Evolutionary conservation across 2,329 filamentous ascomycete species (phyloP), one percentile per base, ranked within the genome.

Genomic region (Sphaerulina musiva): DNA sequence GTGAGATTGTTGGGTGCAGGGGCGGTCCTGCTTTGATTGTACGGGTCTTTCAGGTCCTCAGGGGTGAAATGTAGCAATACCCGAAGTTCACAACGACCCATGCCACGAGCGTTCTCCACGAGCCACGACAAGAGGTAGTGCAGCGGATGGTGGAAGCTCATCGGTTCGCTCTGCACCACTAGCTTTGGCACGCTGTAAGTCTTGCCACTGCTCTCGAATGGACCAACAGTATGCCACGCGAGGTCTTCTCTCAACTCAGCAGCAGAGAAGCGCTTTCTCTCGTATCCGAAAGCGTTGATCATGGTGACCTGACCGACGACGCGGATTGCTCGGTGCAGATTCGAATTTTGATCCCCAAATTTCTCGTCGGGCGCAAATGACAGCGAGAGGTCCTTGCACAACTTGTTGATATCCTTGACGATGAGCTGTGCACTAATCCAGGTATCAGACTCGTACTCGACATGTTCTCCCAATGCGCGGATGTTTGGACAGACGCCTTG

Each of bases 91-190:
- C 85, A 80, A 7, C 79, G 77, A 32, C 81, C 76, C 75, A 95
- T 84, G 46, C 81, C 80, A 66, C 91, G 89, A 43, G 85, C 93
- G 62, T 87, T 88, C 69, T 98, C 93, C 55, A 98, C 81, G 38
- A 98, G 77, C 93, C 93, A 98, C 0, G 93, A 98, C 1, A 97
- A 75, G 0, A 89, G 95, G 69, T 97, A 98, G 72, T 98, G 93
- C 29, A 98, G 78, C 1, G 90, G 90, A 69, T 98, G 93, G 68
- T 98, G 93, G 71, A 98, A 97, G 73, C 93, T 97, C 73, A 98
- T 93, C 1, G 87, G 83, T 62, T 95, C 87, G 62, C 86, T 85
- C 63, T 95, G 89, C 8, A 98, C 89, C 2, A 87, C 81, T 67
- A 95, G 96, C 58, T 87, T 86, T 54, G 97, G 86, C 2, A 97